Evolutionary conservation across 2,329 filamentous ascomycete genomes (phyloP), one percentile per base, ranked within the genome.

Genomic region (Alternaria sp.): DNA sequence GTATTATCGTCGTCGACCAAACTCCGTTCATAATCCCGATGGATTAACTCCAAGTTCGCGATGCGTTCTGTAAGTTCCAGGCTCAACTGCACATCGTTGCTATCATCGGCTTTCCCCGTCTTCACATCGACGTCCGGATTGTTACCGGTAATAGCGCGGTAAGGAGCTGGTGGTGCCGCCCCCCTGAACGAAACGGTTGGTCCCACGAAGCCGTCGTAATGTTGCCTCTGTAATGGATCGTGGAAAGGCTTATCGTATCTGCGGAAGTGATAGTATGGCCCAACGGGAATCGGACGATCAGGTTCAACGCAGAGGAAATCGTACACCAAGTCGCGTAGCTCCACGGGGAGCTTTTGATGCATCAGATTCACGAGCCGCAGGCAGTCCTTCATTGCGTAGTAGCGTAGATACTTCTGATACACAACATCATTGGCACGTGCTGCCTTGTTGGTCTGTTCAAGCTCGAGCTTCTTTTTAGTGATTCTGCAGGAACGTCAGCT

Each of bases 211-310:
- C 9, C n/a, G 9, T 40, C 4, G 36, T 40, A 40, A 40, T 40
- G 36, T 40, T 10, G 4, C 9, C 36, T 40, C 36, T 13, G 26
- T n/a, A 12, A 40, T 17, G 15, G 54, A 25, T 57, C 23, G 15
- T 21, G 40, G 8, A 49, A 36, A 9, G 32, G 40, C 15, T 45
- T 23, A 25, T 66, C 36, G 23, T 73, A 74, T n/a, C 40, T 54
- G 3, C 68, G 66, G 19, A 69, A 71, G 43, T 75, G 73, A 53
- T 69, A 68, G 25, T 70, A 70, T 13, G 70, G 69, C 3, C 73
- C 72, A 32, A 72, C 59, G 11, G 65, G 67, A 23, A 75, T 70
- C 1, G 60, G 61, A 19, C 61, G 67, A 9, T 73, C 71, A 1
- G 53, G 45, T 19, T 73, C 70, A 23, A 73, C 46, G 54, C 69